These are phyloP conservation scores for Globisporangium splendens DNA, from an alignment of 352 stramenopile species.

Conservation along the genomic window DNA sequence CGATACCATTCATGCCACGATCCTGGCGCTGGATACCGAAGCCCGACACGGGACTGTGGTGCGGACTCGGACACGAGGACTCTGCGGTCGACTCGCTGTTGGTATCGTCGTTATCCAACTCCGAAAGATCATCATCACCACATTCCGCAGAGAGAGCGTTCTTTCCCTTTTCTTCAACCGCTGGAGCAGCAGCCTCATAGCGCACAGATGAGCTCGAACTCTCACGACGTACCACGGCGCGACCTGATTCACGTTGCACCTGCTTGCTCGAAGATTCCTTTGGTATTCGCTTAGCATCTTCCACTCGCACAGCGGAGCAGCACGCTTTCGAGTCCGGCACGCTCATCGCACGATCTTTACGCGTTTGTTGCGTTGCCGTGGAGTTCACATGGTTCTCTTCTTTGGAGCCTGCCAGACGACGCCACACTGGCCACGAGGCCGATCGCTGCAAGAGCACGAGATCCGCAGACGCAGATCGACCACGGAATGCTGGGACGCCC, in stretches of 20 bases:
- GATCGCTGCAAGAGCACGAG: conserved; percentile 21
- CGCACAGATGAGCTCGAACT: no score
- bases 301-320: background rate
- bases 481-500: conserved; percentile 7
- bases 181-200: no score
- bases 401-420: conserved; percentile 11
- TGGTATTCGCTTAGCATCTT: conserved; percentile 9
- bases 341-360: conserved; percentile 1
- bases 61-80: conserved; percentile 69
- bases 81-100: conserved; percentile 73
- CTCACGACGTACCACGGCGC: background rate
- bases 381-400: background rate
- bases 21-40: conserved; percentile 29
- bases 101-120: conserved; percentile 67
- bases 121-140: conserved; percentile 49
- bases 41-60: conserved; percentile 29
- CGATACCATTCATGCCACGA: conserved; percentile 2
- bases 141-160: background rate
- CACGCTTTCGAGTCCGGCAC: conserved; percentile 8
- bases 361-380: background rate
- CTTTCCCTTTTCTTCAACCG: conserved; percentile 1
- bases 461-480: conserved; percentile 27
- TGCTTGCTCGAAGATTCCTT: background rate
- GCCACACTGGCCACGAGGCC: conserved; percentile 18
- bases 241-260: background rate